Base-by-base conservation (phyloP, 306 rosid species). In the Styphnolobium japonicum region DNA sequence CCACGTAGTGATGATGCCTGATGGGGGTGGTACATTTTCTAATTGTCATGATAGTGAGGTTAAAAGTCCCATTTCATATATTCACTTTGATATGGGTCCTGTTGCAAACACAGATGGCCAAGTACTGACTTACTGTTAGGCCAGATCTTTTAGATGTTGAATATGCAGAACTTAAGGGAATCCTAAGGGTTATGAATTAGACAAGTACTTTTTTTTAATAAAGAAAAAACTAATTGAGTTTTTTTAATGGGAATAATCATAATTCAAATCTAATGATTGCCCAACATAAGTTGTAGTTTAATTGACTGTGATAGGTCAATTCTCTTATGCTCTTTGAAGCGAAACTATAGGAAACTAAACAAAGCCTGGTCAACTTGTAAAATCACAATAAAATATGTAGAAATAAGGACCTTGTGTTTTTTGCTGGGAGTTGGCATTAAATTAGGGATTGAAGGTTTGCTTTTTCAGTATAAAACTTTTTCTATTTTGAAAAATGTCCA, bases 101-200 rank as follows among this genome's bases (percentile, higher is more conserved):
- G 2, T 57, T 73, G 69, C 67, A 53, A 29, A 40, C 83, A 40
- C 21, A 62, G 57, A 18, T 48, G 63, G 75, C 78, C 43, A 78
- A 18, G 31, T 63, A 22, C 49, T 29, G 49, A 19, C 34, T 5
- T 82, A 51, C 66, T 75, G 61, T 76, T 14, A 77, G 74, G 81
- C 53, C 77, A 57, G 23, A 46, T 73, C 43, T 69, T 67, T 39
- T 74, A 49, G 79, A 68, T 71, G 58, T 72, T 45, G 68, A 73
- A 73, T 75, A 46, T 86, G 62, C 33, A 58, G 83, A 73, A 75
- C 23, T 81, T 77, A 74, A 74, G 87, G 89, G 94, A 81, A 91
- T 89, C 91, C 90, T 56, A 87, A 64, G 94, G 52, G 64, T 9
- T 29, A 43, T 46, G 49, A 43, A 48, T 72, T 78, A 39, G 70